phyloP scores from a whole-genome alignment of 306 rosid genomes.

The Benincasa hispida region DNA sequence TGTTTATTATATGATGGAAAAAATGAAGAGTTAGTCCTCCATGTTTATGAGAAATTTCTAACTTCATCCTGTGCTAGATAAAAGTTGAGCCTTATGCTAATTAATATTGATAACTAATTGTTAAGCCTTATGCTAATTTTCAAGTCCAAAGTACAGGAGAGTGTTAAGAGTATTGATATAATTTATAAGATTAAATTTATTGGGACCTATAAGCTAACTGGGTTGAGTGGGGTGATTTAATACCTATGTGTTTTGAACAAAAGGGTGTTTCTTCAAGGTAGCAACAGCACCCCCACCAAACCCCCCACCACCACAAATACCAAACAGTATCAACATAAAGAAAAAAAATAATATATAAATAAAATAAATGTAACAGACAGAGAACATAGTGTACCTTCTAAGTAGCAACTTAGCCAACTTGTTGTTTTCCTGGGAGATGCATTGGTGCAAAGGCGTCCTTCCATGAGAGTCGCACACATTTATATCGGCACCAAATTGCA shows the following conservation, averaged over 20 bases:
- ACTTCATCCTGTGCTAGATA: background rate
- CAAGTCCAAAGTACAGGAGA: background rate
- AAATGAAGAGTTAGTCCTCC: background rate
- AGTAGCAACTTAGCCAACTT: conserved; percentile 70
- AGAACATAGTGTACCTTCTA: conserved; percentile 49
- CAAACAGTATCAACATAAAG: background rate
- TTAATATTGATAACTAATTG: background rate
- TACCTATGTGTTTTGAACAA: background rate
- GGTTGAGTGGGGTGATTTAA: background rate
- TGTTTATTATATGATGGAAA: background rate
- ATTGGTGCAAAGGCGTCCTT: conserved; percentile 90
- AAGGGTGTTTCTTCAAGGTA: background rate
- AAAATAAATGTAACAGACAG: no score
- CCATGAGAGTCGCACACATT: conserved; percentile 69
- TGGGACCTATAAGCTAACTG: background rate
- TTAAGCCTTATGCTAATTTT: background rate
- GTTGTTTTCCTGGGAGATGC: conserved; percentile 55
- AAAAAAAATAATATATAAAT: background rate
- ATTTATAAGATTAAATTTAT: background rate
- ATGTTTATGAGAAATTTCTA: background rate
- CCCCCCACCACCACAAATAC: background rate
- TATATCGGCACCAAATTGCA: conserved; percentile 82
- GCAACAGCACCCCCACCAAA: background rate
- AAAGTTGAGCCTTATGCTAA: no score
- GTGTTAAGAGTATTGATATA: background rate